Percentiles rank a stretch among this genome's conserved stretches.
Conservation (phyloP, 2,329 filamentous ascomycete genomes). For the Aspergillus fischeri region DNA sequence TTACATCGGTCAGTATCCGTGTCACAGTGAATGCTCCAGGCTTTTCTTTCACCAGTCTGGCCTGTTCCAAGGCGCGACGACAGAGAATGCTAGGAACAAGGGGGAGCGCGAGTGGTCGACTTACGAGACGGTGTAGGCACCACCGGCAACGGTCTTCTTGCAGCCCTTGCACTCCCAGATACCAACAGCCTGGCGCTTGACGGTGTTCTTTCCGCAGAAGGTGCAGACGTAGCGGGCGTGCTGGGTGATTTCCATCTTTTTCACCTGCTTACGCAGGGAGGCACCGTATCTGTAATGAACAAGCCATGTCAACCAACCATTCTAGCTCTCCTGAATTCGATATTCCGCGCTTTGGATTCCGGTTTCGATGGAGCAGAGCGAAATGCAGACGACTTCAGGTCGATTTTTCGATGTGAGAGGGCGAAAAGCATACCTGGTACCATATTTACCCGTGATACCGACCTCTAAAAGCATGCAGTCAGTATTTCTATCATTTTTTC, state of each 20-base stretch:
- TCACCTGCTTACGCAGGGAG: slow-evolving; percentile 97
- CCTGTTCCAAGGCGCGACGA: background rate
- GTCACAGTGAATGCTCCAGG: background rate
- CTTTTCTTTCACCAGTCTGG: background rate
- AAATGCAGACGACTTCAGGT: slow-evolving; percentile 11
- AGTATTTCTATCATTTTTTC: background rate
- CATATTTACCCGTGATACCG: slow-evolving; percentile 98
- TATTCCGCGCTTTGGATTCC: slow-evolving; percentile 12
- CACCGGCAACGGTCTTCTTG: slow-evolving; percentile 89
- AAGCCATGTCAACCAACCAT: slow-evolving; percentile 18
- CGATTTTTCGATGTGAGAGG: slow-evolving; percentile 16
- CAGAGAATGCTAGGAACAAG: background rate
- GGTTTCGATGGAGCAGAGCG: slow-evolving; percentile 9
- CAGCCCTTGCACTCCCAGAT: slow-evolving; percentile 97
- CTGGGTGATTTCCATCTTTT: slow-evolving; percentile 99
- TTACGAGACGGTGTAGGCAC: slow-evolving; percentile 95
- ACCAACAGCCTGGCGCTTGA: slow-evolving; percentile 84
- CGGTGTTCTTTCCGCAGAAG: slow-evolving; percentile 96
- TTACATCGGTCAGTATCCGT: slow-evolving; percentile 11
- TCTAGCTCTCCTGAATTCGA: slow-evolving; percentile 11
- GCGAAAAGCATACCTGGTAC: slow-evolving; percentile 71
- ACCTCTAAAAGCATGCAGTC: slow-evolving; percentile 56
- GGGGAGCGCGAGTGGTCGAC: slow-evolving; percentile 42
- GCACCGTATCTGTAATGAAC: slow-evolving; percentile 76
- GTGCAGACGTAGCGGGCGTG: slow-evolving; percentile 97